phyloP scores from a whole-genome alignment of 306 rosid species.

The Malus fusca region DNA sequence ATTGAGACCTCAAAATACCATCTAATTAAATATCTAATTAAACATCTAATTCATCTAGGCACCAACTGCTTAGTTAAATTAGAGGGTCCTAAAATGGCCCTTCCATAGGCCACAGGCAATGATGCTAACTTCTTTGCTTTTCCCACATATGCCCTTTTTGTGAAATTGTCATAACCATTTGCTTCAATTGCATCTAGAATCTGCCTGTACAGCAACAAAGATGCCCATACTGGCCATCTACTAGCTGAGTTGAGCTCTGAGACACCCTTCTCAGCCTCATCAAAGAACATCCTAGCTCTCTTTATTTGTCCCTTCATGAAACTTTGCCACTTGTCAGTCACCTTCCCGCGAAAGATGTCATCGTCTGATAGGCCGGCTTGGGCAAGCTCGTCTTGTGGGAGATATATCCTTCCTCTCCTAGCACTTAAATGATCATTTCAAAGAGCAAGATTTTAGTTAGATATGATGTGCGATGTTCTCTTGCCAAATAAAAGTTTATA shows the following conservation, averaged over 20 bases:
- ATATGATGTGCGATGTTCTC: too few relatives aligned
- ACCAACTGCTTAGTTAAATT: conserved; percentile 38
- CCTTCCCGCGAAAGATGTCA: conserved; percentile 61
- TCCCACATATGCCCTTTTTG: conserved; percentile 77
- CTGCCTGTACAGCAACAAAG: conserved; percentile 69
- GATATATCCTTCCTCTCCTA: conserved; percentile 89
- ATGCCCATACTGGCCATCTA: conserved; percentile 95
- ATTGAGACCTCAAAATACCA: neutral
- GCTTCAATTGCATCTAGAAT: conserved; percentile 92
- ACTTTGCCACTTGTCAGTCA: conserved; percentile 77
- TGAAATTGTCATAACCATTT: conserved; percentile 86
- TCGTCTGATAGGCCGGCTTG: conserved; percentile 79
- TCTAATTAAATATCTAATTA: neutral
- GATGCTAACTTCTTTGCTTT: conserved; percentile 62
- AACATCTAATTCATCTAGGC: conserved; percentile 20
- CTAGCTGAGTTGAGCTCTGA: conserved; percentile 69
- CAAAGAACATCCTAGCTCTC: conserved; percentile 86
- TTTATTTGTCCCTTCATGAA: conserved; percentile 87
- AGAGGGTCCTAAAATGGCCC: conserved; percentile 48
- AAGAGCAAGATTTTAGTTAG: neutral
- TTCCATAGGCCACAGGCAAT: conserved; percentile 70
- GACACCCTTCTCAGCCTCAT: conserved; percentile 88
- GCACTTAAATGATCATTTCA: conserved; percentile 38
- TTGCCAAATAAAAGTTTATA: too few relatives aligned
- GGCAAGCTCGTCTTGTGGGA: conserved; percentile 88